Base-by-base conservation (phyloP, 768 basidiomycete genomes). In the Hortiboletus flavorubellus region DNA sequence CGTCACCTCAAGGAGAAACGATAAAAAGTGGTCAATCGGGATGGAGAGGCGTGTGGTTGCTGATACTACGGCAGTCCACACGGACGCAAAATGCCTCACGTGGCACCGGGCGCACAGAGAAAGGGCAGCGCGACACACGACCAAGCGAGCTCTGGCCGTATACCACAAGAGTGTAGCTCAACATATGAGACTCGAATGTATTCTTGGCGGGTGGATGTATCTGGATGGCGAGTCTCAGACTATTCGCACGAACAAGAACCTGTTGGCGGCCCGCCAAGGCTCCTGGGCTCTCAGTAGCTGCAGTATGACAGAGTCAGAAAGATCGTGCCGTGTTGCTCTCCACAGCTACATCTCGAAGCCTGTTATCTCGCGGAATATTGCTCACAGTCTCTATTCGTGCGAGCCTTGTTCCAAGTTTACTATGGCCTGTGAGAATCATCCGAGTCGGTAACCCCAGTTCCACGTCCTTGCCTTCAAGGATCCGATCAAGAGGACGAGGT, bases 61-160 rank as follows among this genome's bases (percentile, higher is more conserved):
- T 31, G 46, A 48, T 54, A 46, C 33, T 3, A 49, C 10, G 5
- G 48, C 39, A 54, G 35, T 39, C 43, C 54, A 44, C 54, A 60
- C 60, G 58, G 48, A 45, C 21, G n/a, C 37, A 33, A 31, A 47
- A 38, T 8, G 30, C 33, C 29, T 15, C 23, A 35, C 42, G 30
- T 44, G 34, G 21, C 47, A 30, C 23, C 33, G 18, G 26, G 5
- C 26, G 26, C 23, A 11, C 1, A 15, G 42, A 31, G 23, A 18
- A 45, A 38, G 26, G 29, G 4, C 44, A 15, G 44, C 21, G 46
- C 4, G 31, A 37, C 37, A 30, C 26, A 34, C n/a, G 37, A 39
- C 46, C 44, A 40, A 29, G 8, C 26, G 40, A 23, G 11, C 15
- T 44, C 21, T 11, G 9, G n/a, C 8, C 18, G 15, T 5, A 31